Percentiles rank a stretch among this genome's conserved stretches.
phyloP scores from a whole-genome alignment of 2,329 filamentous ascomycete species.

The Alternaria sp. region DNA sequence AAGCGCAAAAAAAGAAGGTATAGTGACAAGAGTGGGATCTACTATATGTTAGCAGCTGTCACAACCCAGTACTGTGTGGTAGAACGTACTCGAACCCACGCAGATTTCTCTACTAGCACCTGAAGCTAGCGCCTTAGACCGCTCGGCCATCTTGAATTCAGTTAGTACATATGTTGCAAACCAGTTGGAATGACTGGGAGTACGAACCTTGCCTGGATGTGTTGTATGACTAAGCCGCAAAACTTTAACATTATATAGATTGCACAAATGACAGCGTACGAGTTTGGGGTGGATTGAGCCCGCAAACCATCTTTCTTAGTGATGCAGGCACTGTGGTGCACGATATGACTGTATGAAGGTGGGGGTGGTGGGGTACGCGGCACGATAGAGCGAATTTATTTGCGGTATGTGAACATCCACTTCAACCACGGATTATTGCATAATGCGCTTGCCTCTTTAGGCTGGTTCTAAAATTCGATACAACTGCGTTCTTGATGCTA shows the following conservation, averaged over 20 bases:
- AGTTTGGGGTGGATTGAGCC: not conserved
- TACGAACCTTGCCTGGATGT: constrained; percentile 9
- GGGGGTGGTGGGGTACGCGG: constrained; percentile 3
- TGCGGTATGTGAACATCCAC: not conserved
- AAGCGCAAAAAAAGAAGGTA: constrained; percentile 13
- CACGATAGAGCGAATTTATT: not conserved
- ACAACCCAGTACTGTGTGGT: not conserved
- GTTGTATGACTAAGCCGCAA: constrained; percentile 7
- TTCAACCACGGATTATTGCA: not conserved
- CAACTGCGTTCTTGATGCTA: not conserved
- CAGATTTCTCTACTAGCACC: constrained; percentile 41
- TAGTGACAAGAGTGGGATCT: constrained; percentile 28
- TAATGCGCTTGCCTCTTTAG: not conserved
- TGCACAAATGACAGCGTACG: not conserved
- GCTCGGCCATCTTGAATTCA: constrained; percentile 3
- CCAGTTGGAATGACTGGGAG: not conserved
- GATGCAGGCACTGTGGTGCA: not conserved
- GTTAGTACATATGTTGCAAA: not conserved
- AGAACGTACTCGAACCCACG: constrained; percentile 32
- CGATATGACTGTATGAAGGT: not conserved
- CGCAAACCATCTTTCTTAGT: not conserved
- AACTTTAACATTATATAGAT: not conserved
- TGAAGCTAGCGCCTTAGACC: constrained; percentile 42
- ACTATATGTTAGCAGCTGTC: not conserved
- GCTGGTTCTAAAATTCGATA: not conserved